These are phyloP conservation scores for Asterella californica DNA, from an alignment of 225 moss, liverwort and hornwort genomes.

Conservation along the genomic window DNA sequence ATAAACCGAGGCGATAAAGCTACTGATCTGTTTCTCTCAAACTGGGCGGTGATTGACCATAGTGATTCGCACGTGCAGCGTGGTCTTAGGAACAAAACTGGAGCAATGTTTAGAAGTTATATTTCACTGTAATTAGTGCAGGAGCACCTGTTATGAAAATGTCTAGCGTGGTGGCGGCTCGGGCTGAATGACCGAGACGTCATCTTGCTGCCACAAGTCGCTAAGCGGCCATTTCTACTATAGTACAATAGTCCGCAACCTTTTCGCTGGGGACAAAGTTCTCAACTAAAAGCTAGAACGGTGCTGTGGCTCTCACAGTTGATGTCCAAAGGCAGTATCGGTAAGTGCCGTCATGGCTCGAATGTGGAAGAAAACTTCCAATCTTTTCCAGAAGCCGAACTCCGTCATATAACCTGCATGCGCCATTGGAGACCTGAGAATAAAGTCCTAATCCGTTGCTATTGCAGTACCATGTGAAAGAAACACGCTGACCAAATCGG, in stretches of 20 bases:
- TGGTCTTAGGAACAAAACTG: no score
- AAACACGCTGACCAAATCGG: no score
- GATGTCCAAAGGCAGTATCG: neutral
- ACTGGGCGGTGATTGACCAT: no score
- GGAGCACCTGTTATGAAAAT: neutral
- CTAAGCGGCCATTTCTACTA: neutral
- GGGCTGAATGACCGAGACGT: slow-evolving; percentile 25
- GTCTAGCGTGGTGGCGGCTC: slow-evolving; percentile 10
- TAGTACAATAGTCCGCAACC: slow-evolving; percentile 20
- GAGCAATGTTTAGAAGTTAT: no score
- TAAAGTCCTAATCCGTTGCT: neutral
- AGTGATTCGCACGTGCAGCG: no score
- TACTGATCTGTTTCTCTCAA: no score
- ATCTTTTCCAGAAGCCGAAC: neutral
- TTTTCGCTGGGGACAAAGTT: neutral
- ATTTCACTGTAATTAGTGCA: neutral
- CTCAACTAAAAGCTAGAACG: neutral
- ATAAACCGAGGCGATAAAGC: no score
- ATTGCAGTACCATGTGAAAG: no score
- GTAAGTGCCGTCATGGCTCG: slow-evolving; percentile 11
- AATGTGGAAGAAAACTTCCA: neutral
- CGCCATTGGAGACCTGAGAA: slow-evolving; percentile 16
- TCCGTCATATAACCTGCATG: slow-evolving; percentile 24
- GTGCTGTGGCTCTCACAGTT: neutral
- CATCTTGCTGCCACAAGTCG: neutral